A percentile compares a stretch with the other conserved stretches of the same genome.
These are phyloP conservation scores for Metarhizium humberi DNA, from an alignment of 2,329 filamentous ascomycete species.

Conservation along the genomic window DNA sequence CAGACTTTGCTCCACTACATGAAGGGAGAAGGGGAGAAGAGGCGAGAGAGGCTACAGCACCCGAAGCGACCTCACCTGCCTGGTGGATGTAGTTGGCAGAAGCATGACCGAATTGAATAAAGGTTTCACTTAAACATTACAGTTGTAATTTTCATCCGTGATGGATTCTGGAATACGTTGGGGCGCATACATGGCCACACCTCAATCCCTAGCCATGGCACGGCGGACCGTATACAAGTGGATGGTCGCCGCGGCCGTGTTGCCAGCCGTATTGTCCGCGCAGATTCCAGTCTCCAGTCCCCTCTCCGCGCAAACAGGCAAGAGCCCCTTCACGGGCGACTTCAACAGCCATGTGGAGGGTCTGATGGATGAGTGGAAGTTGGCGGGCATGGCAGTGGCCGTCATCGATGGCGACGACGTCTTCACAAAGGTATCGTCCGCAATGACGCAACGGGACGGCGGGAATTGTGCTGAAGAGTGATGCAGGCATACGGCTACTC, in stretches of 20 bases:
- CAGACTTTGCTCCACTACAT: no score
- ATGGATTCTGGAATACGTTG: no score
- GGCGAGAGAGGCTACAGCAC: no score
- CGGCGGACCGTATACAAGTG: background rate
- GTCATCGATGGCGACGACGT: background rate
- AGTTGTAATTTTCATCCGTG: no score
- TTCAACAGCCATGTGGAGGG: background rate
- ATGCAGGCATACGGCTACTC: constrained; percentile 19
- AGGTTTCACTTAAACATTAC: no score
- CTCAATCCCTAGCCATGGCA: background rate
- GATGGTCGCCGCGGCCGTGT: background rate
- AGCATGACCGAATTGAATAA: no score
- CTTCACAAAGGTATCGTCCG: background rate
- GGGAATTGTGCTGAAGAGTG: no score
- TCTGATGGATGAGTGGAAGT: background rate
- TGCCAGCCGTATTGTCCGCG: background rate
- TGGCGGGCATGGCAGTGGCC: background rate
- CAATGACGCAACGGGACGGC: no score
- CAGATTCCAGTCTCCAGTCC: background rate
- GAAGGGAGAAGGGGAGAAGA: no score
- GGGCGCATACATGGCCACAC: no score
- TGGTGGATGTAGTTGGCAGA: no score
- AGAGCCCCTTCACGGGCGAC: background rate
- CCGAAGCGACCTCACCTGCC: no score
- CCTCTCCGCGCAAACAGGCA: background rate